These are phyloP conservation scores for Fusarium brevicatenulatum DNA, from an alignment of 2,329 filamentous ascomycete species.

Conservation along the genomic window DNA sequence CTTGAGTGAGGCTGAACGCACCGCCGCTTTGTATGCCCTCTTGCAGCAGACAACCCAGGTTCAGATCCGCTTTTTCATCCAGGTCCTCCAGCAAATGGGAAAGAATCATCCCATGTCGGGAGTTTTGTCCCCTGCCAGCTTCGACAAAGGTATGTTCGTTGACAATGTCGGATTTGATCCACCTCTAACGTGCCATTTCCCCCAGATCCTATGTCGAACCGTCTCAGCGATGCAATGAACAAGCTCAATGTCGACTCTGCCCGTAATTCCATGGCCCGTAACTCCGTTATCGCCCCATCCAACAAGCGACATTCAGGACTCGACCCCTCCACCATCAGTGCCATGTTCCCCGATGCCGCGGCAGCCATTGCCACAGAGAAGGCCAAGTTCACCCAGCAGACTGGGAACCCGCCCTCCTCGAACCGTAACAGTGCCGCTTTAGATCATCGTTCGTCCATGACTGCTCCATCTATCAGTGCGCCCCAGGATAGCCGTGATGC, in stretches of 20 bases:
- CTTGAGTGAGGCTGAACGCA: constrained; percentile 94
- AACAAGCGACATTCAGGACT: constrained; percentile 98
- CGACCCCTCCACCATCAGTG: constrained; percentile 92
- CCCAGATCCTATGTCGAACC: constrained; percentile 94
- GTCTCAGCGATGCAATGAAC: constrained; percentile 94
- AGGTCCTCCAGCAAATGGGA: constrained; percentile 98
- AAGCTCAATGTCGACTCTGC: constrained; percentile 90
- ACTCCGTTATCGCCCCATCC: constrained; percentile 74
- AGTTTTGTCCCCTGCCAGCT: constrained; percentile 91
- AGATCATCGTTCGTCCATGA: constrained; percentile 79
- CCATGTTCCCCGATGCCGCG: constrained; percentile 98
- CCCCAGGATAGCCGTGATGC: constrained; percentile 52
- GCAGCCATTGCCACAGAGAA: constrained; percentile 99
- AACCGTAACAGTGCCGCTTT: constrained; percentile 90
- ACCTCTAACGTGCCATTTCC: constrained; percentile 22
- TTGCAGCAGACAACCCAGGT: constrained; percentile 99
- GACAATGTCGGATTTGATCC: neutral
- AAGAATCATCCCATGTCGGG: constrained; percentile 98
- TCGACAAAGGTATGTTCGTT: constrained; percentile 82
- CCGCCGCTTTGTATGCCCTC: constrained; percentile 92
- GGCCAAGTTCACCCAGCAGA: constrained; percentile 95
- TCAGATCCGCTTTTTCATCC: constrained; percentile 98
- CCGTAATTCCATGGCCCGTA: constrained; percentile 85
- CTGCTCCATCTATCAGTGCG: constrained; percentile 78
- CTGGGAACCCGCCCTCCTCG: constrained; percentile 86